Evolutionary conservation across 768 basidiomycete genomes (phyloP).

Genomic region (Xerocomellus amylosporus): DNA sequence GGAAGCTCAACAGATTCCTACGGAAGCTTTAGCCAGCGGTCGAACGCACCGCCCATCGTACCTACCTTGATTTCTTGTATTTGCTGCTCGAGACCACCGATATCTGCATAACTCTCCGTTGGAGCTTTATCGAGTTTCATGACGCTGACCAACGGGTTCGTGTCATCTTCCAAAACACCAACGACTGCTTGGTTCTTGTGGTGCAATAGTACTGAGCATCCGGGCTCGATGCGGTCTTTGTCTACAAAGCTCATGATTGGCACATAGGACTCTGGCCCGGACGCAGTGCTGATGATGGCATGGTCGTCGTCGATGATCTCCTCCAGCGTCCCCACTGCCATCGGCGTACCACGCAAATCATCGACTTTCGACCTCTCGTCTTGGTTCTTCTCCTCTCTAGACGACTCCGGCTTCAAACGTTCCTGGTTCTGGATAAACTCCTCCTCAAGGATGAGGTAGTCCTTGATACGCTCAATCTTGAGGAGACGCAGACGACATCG

Average conservation of each 20-base stretch:
- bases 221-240: constrained; percentile 96
- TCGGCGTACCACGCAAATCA: constrained; percentile 90
- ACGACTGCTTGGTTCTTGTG: constrained; percentile 95
- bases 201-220: constrained; percentile 91
- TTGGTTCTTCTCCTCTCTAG: constrained; percentile 91
- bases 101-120: constrained; percentile 97
- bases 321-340: constrained; percentile 98
- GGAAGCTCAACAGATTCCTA: constrained; percentile 98
- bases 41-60: not conserved
- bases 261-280: constrained; percentile 95
- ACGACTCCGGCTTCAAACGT: constrained; percentile 80
- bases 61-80: constrained; percentile 98
- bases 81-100: constrained; percentile 94
- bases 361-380: constrained; percentile 93
- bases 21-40: not conserved
- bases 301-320: constrained; percentile 99
- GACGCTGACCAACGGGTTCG: constrained; percentile 93
- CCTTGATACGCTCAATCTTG: constrained; percentile 98
- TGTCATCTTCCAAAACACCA: constrained; percentile 92
- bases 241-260: constrained; percentile 98
- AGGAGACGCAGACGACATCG: constrained; percentile 93
- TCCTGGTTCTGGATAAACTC: constrained; percentile 94
- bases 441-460: constrained; percentile 93
- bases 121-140: constrained; percentile 99
- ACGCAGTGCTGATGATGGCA: constrained; percentile 95